These are phyloP conservation scores for Fonsecaea monophora DNA, from an alignment of 2,329 filamentous ascomycete genomes.

Conservation along the genomic window DNA sequence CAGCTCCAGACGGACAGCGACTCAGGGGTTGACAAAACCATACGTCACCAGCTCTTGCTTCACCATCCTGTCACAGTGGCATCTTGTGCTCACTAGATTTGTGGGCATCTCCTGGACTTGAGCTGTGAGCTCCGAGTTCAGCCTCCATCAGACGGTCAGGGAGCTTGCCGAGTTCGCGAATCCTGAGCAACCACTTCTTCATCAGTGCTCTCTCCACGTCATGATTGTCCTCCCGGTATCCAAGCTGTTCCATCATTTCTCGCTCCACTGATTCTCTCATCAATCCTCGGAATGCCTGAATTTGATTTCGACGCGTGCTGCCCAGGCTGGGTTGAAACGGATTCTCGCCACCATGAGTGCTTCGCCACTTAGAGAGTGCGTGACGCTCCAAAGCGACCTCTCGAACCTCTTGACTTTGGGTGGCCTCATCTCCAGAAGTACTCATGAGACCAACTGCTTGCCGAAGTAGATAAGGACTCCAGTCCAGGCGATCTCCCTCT, in stretches of 20 bases:
- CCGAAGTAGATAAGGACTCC: slow-evolving; percentile 24
- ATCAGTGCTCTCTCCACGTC: slow-evolving; percentile 23
- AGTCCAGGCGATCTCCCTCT: slow-evolving; percentile 12
- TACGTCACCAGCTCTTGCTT: neutral
- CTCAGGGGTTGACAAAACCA: neutral
- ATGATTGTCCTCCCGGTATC: slow-evolving; percentile 19
- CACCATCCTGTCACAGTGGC: neutral
- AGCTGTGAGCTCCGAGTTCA: neutral
- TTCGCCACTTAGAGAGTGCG: slow-evolving; percentile 19
- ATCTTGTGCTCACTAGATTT: neutral
- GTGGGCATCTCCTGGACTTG: neutral
- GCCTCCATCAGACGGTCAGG: slow-evolving; percentile 5
- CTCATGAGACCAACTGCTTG: slow-evolving; percentile 9
- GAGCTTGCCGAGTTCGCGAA: slow-evolving; percentile 14
- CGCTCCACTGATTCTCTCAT: slow-evolving; percentile 10
- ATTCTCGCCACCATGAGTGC: neutral
- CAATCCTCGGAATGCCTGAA: slow-evolving; percentile 10
- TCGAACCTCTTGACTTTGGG: neutral
- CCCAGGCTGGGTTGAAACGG: neutral
- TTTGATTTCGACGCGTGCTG: neutral
- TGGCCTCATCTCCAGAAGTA: neutral
- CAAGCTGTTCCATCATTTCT: slow-evolving; percentile 10
- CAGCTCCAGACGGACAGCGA: neutral
- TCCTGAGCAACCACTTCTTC: slow-evolving; percentile 23
- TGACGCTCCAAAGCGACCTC: neutral